Evolutionary conservation across 257 asterid genomes (phyloP), one percentile per base, ranked within the genome.

Genomic region (Rauvolfia tetraphylla): DNA sequence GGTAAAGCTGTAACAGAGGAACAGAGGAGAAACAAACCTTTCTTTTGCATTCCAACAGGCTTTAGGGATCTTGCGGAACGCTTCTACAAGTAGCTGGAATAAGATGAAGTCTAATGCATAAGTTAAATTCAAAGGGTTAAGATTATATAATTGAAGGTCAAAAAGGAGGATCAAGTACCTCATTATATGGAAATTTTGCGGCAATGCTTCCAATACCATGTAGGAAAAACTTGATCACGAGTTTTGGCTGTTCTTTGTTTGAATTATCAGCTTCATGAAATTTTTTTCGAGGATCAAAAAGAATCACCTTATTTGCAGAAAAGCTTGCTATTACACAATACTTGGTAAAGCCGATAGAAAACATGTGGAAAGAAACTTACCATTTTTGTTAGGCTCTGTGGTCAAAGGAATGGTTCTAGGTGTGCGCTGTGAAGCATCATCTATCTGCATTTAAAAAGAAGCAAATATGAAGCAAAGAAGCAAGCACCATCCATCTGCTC

Each of bases 41-140:
- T 92, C 98, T 84, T 88, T 91, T 72, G 89, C 88, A 83, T 85
- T 87, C 98, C 98, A 95, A 78, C 57, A 86, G 78, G 98, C 87
- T 83, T 84, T 89, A 22, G 95, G 95, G 76, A 89, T 86, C 22
- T 81, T 88, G 81, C 83, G 98, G 82, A 89, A 77, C 65, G 94
- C 96, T 78, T 74, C 93, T 46, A 95, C 73, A 65, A 95, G 83
- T 85, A 71, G 70, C 98, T 94, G 80, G 75, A 36, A 76, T 70
- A 74, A 81, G 73, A 83, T 57, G 75, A 81, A 73, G 29, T 75
- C 79, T 23, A 68, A 75, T 25, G 77, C 59, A 81, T 71, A 80
- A 73, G 65, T 36, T 53, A 25, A 79, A 80, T 76, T 48, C 68
- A 34, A 67, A 57, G 1, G n/a, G 3, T 44, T 31, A 29, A 74